A percentile compares a stretch with the other conserved stretches of the same genome.
Conservation (phyloP, 2,329 filamentous ascomycete genomes). For the Xylaria sp. region DNA sequence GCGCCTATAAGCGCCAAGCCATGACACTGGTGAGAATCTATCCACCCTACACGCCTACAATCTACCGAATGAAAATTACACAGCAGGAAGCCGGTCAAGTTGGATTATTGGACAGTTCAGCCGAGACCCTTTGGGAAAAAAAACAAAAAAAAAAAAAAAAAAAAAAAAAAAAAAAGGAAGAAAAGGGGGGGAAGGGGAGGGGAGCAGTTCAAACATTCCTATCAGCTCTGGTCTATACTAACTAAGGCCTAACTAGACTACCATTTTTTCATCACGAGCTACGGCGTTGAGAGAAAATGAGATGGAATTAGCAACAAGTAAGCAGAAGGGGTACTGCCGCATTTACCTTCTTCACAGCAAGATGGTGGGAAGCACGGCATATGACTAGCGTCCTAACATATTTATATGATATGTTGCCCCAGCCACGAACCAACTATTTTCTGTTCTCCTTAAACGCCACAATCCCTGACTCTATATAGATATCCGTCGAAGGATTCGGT, state of each 20-base stretch:
- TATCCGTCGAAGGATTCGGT: neutral
- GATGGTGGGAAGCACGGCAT: neutral
- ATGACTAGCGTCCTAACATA: constrained; percentile 1
- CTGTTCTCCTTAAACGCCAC: constrained; percentile 1
- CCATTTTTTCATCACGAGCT: neutral
- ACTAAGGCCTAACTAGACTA: neutral
- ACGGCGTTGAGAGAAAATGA: neutral
- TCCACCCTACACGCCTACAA: neutral
- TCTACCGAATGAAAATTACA: too few relatives aligned
- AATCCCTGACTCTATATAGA: neutral
- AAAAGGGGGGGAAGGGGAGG: neutral
- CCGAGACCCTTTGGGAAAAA: too few relatives aligned
- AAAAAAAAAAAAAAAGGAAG: neutral
- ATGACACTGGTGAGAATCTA: neutral
- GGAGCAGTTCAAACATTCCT: too few relatives aligned
- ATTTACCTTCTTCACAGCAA: neutral
- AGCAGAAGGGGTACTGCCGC: neutral
- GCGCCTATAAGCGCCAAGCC: neutral
- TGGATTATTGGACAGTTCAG: too few relatives aligned
- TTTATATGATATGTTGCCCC: neutral
- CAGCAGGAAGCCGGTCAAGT: too few relatives aligned
- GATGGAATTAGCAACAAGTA: neutral
- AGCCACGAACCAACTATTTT: constrained; percentile 6
- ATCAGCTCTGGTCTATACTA: neutral
- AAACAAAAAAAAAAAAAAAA: neutral